These are phyloP conservation scores for Euphorbia celastroides DNA, from an alignment of 441 rosid species.

Conservation along the genomic window DNA sequence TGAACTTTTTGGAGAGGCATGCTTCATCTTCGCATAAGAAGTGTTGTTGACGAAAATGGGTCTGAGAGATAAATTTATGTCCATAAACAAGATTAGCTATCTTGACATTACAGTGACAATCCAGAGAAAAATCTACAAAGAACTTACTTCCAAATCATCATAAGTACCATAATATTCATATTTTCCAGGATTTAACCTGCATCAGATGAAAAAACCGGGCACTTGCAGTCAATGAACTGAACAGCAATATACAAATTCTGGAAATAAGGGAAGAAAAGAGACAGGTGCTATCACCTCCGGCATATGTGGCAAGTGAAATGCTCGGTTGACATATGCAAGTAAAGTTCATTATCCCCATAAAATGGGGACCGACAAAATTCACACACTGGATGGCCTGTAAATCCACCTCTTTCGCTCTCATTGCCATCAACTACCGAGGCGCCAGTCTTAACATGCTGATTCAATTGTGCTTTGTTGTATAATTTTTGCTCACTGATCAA, in stretches of 20 bases:
- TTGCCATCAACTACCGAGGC: constrained; percentile 78
- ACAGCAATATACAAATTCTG: neutral
- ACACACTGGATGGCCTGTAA: constrained; percentile 76
- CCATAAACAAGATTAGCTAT: constrained; percentile 1
- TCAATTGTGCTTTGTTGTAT: constrained; percentile 56
- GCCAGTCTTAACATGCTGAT: constrained; percentile 67
- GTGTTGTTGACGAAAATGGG: constrained; percentile 71
- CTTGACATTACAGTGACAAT: neutral
- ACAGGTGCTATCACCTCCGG: constrained; percentile 43
- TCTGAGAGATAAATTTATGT: constrained; percentile 30
- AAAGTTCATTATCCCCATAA: constrained; percentile 80
- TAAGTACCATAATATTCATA: constrained; percentile 68
- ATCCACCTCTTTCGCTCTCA: constrained; percentile 88
- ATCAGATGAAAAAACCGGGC: constrained; percentile 16
- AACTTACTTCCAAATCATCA: constrained; percentile 68
- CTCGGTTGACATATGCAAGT: constrained; percentile 73
- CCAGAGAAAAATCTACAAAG: constrained; percentile 8
- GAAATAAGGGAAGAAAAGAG: neutral
- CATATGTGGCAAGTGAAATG: constrained; percentile 82
- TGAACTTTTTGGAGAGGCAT: constrained; percentile 74
- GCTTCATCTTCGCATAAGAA: constrained; percentile 77
- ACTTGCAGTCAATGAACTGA: neutral
- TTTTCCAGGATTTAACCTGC: constrained; percentile 75
- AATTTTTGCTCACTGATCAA: constrained; percentile 68
- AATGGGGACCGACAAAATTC: constrained; percentile 72